These are phyloP conservation scores for Linnemannia exigua DNA, from an alignment of 192 early-diverging fungal species.

Conservation along the genomic window DNA sequence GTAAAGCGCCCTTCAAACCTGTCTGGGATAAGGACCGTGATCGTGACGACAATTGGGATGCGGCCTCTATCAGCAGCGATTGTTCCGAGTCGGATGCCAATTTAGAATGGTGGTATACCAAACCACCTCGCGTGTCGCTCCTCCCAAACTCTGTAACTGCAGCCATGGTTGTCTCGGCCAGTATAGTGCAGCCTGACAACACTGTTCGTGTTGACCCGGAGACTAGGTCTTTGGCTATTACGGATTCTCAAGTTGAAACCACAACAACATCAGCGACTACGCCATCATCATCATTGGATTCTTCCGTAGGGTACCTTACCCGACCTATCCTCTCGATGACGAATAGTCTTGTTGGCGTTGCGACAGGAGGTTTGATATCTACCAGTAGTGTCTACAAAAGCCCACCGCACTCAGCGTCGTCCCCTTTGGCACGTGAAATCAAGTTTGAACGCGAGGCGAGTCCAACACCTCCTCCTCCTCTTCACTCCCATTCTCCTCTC, in stretches of 20 bases:
- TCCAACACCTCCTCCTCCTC: not conserved
- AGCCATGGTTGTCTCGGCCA: conserved; percentile 8
- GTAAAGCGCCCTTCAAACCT: conserved; percentile 31
- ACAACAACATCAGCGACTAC: not conserved
- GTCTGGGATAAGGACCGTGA: conserved; percentile 41
- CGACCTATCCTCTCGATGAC: not conserved
- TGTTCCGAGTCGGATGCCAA: conserved; percentile 41
- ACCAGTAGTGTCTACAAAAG: conserved; percentile 17
- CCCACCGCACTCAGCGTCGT: conserved; percentile 31
- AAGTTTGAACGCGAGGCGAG: conserved; percentile 26
- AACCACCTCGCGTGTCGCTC: conserved; percentile 30
- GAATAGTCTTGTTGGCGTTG: not conserved
- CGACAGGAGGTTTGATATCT: not conserved
- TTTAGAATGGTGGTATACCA: conserved; percentile 50
- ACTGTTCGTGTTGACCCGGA: conserved; percentile 12
- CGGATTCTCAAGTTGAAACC: conserved; percentile 4
- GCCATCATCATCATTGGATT: not conserved
- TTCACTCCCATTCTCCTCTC: not conserved
- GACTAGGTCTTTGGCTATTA: not conserved
- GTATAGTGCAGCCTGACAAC: conserved; percentile 29
- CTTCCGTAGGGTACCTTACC: not conserved
- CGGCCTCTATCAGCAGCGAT: conserved; percentile 36
- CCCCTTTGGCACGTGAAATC: conserved; percentile 40
- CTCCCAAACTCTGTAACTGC: conserved; percentile 15
- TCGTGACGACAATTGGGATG: conserved; percentile 49